These are phyloP conservation scores for Candida argentea DNA, from an alignment of 805 yeast genomes.

Conservation along the genomic window DNA sequence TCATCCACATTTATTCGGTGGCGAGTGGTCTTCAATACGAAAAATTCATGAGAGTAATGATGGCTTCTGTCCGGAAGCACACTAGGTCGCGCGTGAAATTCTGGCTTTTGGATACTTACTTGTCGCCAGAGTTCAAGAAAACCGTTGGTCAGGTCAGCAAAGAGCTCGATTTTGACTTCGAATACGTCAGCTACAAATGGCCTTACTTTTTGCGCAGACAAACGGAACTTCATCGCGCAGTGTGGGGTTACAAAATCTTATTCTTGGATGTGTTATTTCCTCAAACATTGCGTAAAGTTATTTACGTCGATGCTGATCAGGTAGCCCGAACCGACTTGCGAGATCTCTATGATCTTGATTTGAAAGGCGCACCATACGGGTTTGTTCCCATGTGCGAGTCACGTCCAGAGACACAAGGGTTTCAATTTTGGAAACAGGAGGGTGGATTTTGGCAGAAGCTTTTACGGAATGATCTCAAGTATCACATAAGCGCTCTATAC, in stretches of 20 bases:
- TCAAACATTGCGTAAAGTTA: conserved; percentile 56
- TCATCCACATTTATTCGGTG: conserved; percentile 66
- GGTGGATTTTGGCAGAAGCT: conserved; percentile 78
- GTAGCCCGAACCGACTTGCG: conserved; percentile 65
- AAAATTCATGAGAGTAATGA: conserved; percentile 67
- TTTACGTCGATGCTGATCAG: conserved; percentile 84
- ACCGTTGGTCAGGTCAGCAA: conserved; percentile 52
- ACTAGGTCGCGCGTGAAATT: conserved; percentile 54
- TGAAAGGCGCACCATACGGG: conserved; percentile 79
- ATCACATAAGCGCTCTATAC: conserved; percentile 79
- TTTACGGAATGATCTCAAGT: conserved; percentile 47
- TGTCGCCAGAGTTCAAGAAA: conserved; percentile 59
- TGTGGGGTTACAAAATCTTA: conserved; percentile 84
- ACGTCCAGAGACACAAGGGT: conserved; percentile 71
- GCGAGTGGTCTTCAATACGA: conserved; percentile 81
- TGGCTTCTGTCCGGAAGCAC: conserved; percentile 59
- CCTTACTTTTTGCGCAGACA: conserved; percentile 83
- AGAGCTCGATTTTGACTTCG: conserved; percentile 56
- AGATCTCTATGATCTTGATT: conserved; percentile 57
- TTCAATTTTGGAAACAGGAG: conserved; percentile 67
- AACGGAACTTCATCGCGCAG: conserved; percentile 63
- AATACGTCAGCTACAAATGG: conserved; percentile 83
- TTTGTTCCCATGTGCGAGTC: conserved; percentile 84
- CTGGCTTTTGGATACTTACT: conserved; percentile 78
- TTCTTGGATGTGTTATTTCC: conserved; percentile 87